Evolutionary conservation across 2,329 filamentous ascomycete genomes (phyloP).

Genomic region (Beauveria sp.): DNA sequence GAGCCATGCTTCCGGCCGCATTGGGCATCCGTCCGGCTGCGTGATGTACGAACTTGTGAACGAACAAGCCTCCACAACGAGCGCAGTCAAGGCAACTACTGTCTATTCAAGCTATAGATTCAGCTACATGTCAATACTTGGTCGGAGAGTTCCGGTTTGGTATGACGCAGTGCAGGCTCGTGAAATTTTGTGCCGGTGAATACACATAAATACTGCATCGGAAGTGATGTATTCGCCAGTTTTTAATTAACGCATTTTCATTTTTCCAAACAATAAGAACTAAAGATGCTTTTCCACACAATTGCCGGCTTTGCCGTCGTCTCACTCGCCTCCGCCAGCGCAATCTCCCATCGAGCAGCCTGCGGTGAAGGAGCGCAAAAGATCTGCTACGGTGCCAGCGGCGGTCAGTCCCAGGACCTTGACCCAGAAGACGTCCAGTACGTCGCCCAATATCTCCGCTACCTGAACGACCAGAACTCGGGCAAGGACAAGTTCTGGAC

Average conservation of each 20-base stretch:
- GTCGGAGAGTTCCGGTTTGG: too few relatives aligned
- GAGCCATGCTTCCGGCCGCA: too few relatives aligned
- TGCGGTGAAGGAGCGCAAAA: conserved; percentile 7
- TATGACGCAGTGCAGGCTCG: too few relatives aligned
- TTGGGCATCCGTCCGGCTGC: too few relatives aligned
- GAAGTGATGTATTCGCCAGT: not conserved
- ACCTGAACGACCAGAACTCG: conserved; percentile 1
- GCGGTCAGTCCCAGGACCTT: conserved; percentile 16
- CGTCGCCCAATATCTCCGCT: conserved; percentile 15
- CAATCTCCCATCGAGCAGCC: not conserved
- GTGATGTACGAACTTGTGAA: too few relatives aligned
- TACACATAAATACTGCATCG: not conserved
- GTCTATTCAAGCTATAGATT: too few relatives aligned
- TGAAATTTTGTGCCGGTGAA: too few relatives aligned
- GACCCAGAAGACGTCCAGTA: conserved; percentile 15
- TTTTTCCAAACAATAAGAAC: not conserved
- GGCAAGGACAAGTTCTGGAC: conserved; percentile 12
- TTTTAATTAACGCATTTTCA: not conserved
- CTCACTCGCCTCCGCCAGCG: not conserved
- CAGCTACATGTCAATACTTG: too few relatives aligned
- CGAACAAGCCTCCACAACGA: too few relatives aligned
- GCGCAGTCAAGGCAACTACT: too few relatives aligned
- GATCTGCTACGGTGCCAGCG: conserved; percentile 16
- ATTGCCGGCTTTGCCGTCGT: not conserved
- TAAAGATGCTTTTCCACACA: not conserved